Evolutionary conservation across 768 basidiomycete species (phyloP), one percentile per base, ranked within the genome.

Genomic region (Gloeopeniophorella convolvens): DNA sequence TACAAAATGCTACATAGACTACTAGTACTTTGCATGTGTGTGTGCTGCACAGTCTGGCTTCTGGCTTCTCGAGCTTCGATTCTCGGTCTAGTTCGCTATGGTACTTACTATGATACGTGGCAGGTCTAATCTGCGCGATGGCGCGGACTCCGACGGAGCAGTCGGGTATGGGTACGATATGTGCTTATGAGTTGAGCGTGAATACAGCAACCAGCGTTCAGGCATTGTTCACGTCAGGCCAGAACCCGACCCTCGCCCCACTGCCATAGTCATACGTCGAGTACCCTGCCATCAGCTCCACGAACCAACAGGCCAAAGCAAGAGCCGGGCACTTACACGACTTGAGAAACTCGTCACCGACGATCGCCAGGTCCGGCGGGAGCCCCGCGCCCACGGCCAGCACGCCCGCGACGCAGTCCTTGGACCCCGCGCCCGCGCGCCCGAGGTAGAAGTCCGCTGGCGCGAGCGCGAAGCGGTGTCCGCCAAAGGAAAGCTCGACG

Each of bases 321-420:
- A 18, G 15, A 23, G 27, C 32, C 44, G 28, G 24, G 37, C 23
- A 68, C 78, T 61, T 52, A 80, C 83, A 85, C 9, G 78, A 81
- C 66, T 85, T 85, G 39, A 84, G 60, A 59, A 85, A 83, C 57
- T 73, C 75, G 61, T 76, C 81, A 1, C 79, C 83, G 45, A 85
- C 70, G 63, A 85, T 78, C 12, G 76, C 75, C 21, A 86, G 66
- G 60, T 78, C 68, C 28, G 67, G 47, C 13, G 79, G 74, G 60
- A 82, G 73, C 12, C 68, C 66, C 51, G 67, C 62, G 8, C 65
- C 72, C 1, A 77, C 59, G 0, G 72, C 70, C 23, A 82, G 56
- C 26, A 86, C 70, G 4, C 75, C 78, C 5, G 76, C 80, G 3
- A 83, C 67, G 61, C 82, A 83, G 34, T 72, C 69, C 6, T 75